phyloP scores from a whole-genome alignment of 345 rosid species.

The Brassica napus region DNA sequence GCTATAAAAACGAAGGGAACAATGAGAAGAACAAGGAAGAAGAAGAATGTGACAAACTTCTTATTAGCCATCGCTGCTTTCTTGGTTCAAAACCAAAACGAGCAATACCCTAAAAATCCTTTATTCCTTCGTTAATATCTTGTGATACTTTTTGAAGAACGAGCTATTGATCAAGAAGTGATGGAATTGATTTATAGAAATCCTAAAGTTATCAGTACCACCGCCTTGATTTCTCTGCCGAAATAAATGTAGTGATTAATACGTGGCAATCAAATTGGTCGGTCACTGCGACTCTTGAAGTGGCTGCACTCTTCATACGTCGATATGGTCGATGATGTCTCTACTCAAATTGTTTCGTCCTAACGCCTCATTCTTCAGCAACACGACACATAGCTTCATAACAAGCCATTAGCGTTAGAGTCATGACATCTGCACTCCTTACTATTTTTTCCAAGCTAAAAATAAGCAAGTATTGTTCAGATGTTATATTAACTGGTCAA shows the following conservation, averaged over 20 bases:
- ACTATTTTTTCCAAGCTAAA: no score
- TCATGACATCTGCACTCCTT: neutral
- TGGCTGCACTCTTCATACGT: constrained; percentile 35
- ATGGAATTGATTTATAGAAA: constrained; percentile 16
- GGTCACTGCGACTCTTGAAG: constrained; percentile 28
- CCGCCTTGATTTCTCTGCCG: neutral
- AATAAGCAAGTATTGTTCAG: no score
- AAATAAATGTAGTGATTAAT: neutral
- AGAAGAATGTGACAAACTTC: neutral
- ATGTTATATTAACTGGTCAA: no score
- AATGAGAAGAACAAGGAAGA: constrained; percentile 13
- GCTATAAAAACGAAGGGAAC: constrained; percentile 1
- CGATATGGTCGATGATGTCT: constrained; percentile 34
- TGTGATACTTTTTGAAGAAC: neutral
- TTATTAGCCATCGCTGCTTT: neutral
- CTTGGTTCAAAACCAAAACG: neutral
- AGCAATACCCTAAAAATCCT: neutral
- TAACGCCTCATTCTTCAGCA: neutral
- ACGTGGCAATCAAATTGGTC: constrained; percentile 17
- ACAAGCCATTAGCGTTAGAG: constrained; percentile 1
- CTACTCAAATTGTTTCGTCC: neutral
- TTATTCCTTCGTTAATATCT: neutral
- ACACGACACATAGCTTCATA: constrained; percentile 25
- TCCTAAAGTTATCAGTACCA: constrained; percentile 5
- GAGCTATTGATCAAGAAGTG: neutral